These are phyloP conservation scores for Tolypocladium guangdongense DNA, from an alignment of 2,329 filamentous ascomycete species.

Conservation along the genomic window DNA sequence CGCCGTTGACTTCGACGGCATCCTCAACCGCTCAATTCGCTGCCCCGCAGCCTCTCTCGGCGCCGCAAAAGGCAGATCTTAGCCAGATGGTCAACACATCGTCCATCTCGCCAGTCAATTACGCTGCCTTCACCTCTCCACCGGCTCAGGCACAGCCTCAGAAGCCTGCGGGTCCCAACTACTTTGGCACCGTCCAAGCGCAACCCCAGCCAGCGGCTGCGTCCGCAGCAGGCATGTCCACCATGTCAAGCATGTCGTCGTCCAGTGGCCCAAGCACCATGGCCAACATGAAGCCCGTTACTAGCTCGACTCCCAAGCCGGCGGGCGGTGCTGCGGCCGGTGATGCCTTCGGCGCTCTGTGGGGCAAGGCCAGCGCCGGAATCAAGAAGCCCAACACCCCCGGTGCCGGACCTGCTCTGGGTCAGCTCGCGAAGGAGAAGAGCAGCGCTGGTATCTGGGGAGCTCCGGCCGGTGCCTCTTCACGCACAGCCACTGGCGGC, in stretches of 20 bases:
- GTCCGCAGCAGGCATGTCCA: constrained; percentile 11
- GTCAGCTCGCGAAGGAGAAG: constrained; percentile 96
- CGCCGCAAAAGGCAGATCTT: constrained; percentile 67
- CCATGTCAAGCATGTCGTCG: constrained; percentile 20
- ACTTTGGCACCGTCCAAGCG: constrained; percentile 73
- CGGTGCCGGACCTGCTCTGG: constrained; percentile 63
- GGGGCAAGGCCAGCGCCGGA: constrained; percentile 62
- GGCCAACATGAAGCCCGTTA: constrained; percentile 37
- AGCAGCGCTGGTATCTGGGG: constrained; percentile 93
- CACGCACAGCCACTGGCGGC: constrained; percentile 18
- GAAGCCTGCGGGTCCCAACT: constrained; percentile 68
- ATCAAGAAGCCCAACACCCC: constrained; percentile 62
- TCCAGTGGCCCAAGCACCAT: constrained; percentile 25
- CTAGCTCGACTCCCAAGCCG: constrained; percentile 39
- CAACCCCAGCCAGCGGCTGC: constrained; percentile 18
- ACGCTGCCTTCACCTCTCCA: constrained; percentile 45
- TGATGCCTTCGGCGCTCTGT: constrained; percentile 84
- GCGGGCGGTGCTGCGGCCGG: constrained; percentile 47
- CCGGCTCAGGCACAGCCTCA: constrained; percentile 30
- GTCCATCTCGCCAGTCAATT: constrained; percentile 67
- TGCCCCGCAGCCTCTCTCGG: constrained; percentile 76
- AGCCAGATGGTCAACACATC: constrained; percentile 70
- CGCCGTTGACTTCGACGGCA: constrained; percentile 38
- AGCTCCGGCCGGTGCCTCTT: constrained; percentile 39
- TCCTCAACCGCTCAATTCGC: constrained; percentile 58